These are phyloP conservation scores for Tritrichomonas foetus DNA, from an alignment of 208 protist species.

Conservation along the genomic window DNA sequence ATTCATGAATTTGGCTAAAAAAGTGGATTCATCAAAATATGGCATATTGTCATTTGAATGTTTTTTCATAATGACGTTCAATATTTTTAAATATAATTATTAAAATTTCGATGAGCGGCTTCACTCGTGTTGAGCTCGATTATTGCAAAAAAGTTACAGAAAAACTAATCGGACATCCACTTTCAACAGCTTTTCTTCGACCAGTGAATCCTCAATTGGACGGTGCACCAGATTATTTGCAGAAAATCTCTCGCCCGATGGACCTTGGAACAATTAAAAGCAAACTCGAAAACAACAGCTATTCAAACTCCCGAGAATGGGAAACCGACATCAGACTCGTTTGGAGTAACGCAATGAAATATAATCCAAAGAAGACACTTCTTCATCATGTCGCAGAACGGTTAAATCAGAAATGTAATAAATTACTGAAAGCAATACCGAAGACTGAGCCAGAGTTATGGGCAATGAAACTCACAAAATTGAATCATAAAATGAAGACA, in stretches of 20 bases:
- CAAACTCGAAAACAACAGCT: neutral
- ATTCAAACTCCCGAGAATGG: neutral
- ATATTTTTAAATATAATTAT: too few relatives aligned
- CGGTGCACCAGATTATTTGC: neutral
- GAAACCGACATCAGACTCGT: neutral
- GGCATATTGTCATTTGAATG: too few relatives aligned
- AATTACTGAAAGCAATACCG: neutral
- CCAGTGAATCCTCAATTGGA: slow-evolving; percentile 30
- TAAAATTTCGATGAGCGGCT: neutral
- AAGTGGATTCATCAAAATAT: too few relatives aligned
- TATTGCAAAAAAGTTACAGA: slow-evolving; percentile 11
- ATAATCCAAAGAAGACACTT: slow-evolving; percentile 15
- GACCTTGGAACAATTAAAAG: slow-evolving; percentile 32
- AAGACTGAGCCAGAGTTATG: slow-evolving; percentile 1
- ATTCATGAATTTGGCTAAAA: too few relatives aligned
- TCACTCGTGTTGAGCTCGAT: slow-evolving; percentile 4
- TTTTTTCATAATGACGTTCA: too few relatives aligned
- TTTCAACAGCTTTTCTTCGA: neutral
- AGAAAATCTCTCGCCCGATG: neutral
- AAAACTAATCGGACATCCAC: neutral
- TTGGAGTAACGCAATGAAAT: slow-evolving; percentile 1
- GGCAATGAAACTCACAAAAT: neutral
- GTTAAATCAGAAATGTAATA: neutral
- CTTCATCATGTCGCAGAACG: neutral
- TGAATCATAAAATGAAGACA: neutral